Percentiles rank a stretch among this genome's conserved stretches.
phyloP scores from a whole-genome alignment of 257 asterid species.

The Apocynum venetum region DNA sequence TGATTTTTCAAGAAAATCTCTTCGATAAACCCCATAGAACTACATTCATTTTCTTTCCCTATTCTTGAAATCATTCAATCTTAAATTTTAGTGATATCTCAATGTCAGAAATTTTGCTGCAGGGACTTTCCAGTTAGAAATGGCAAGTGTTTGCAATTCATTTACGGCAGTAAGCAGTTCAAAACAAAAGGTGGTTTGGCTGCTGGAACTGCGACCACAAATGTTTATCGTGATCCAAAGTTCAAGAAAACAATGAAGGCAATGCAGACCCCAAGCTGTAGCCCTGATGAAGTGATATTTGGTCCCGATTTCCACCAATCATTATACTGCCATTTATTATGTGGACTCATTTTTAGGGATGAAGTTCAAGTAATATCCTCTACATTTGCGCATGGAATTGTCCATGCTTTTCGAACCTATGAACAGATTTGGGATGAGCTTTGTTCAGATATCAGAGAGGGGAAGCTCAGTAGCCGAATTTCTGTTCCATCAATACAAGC shows the following conservation, averaged over 20 bases:
- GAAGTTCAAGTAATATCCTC: slow-evolving; percentile 78
- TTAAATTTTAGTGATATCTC: neutral
- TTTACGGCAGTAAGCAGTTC: slow-evolving; percentile 85
- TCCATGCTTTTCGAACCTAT: slow-evolving; percentile 77
- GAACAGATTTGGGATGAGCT: slow-evolving; percentile 79
- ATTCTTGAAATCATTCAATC: neutral
- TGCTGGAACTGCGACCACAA: slow-evolving; percentile 96
- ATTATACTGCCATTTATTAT: slow-evolving; percentile 77
- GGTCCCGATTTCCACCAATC: slow-evolving; percentile 91
- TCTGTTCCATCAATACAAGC: slow-evolving; percentile 66
- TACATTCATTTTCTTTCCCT: neutral
- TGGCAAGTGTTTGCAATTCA: slow-evolving; percentile 86
- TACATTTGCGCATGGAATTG: slow-evolving; percentile 85
- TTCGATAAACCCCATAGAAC: neutral
- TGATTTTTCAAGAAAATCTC: neutral
- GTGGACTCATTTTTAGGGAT: slow-evolving; percentile 68
- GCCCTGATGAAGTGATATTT: slow-evolving; percentile 93
- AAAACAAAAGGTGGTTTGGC: slow-evolving; percentile 91
- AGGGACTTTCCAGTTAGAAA: slow-evolving; percentile 68
- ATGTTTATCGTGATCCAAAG: slow-evolving; percentile 56
- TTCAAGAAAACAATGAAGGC: slow-evolving; percentile 82
- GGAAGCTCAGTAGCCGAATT: slow-evolving; percentile 53
- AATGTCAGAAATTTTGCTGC: slow-evolving; percentile 9
- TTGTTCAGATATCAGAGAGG: slow-evolving; percentile 57
- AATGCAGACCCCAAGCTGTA: slow-evolving; percentile 80